A percentile compares a stretch with the other conserved stretches of the same genome.
Conservation (phyloP, 2,329 filamentous ascomycete genomes). For the Orbilia ellipsospora region DNA sequence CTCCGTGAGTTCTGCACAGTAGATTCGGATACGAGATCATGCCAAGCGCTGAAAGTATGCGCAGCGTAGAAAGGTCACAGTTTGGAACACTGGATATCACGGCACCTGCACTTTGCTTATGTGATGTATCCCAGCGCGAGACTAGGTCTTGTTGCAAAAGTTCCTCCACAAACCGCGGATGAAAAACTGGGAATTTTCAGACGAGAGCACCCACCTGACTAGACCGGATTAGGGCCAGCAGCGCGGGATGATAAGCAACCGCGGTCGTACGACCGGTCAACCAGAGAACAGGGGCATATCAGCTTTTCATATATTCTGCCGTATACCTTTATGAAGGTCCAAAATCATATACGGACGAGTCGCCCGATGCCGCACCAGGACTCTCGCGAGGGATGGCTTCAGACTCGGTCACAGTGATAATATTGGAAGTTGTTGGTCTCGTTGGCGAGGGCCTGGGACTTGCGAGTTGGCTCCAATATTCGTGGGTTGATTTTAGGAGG, state of each 20-base stretch:
- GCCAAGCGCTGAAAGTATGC: conserved; percentile 35
- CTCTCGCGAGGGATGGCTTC: conserved; percentile 10
- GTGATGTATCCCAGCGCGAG: conserved; percentile 38
- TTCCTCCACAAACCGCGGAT: conserved; percentile 31
- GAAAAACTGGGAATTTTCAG: conserved; percentile 53
- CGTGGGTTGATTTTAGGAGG: conserved; percentile 28
- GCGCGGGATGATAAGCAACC: conserved; percentile 56
- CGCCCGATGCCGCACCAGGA: conserved; percentile 15
- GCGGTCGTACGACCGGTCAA: conserved; percentile 43
- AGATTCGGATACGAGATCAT: conserved; percentile 5
- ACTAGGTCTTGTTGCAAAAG: neutral
- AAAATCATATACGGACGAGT: conserved; percentile 17
- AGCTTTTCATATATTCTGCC: conserved; percentile 20
- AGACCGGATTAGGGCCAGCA: conserved; percentile 51
- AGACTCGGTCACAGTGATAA: conserved; percentile 6
- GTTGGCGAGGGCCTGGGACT: conserved; percentile 14
- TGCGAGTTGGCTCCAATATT: conserved; percentile 24
- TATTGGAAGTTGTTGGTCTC: conserved; percentile 18
- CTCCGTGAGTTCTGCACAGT: neutral
- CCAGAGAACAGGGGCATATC: conserved; percentile 18
- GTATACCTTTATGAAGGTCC: conserved; percentile 21
- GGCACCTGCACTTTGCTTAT: conserved; percentile 48
- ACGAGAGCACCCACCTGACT: conserved; percentile 53
- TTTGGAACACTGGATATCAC: conserved; percentile 30
- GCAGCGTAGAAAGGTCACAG: conserved; percentile 9